A percentile compares a stretch with the other conserved stretches of the same genome.
Evolutionary conservation across 2,329 filamentous ascomycete genomes (phyloP).

Genomic region (Fusarium stilboides): DNA sequence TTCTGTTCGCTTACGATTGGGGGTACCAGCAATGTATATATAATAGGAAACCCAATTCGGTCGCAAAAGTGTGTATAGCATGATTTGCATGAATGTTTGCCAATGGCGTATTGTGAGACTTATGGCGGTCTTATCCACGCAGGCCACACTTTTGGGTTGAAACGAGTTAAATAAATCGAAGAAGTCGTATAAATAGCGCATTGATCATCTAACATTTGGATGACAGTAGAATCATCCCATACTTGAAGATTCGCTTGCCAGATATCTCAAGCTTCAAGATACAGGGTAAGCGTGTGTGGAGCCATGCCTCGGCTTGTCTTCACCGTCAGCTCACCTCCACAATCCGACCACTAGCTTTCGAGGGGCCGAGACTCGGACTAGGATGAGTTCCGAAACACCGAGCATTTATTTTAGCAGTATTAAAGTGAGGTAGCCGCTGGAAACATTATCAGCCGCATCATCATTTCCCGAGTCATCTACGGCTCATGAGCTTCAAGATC

Average conservation of each 20-base stretch:
- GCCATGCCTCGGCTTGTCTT: slow-evolving; percentile 6
- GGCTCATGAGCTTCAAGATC: slow-evolving; percentile 4
- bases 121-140: no score
- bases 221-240: no score
- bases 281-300: slow-evolving; percentile 18
- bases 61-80: background rate
- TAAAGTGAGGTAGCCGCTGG: background rate
- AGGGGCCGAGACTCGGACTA: slow-evolving; percentile 7
- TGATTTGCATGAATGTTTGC: background rate
- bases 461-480: slow-evolving; percentile 2
- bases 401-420: background rate
- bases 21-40: background rate
- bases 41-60: no score
- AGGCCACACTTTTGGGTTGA: no score
- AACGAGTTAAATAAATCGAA: no score
- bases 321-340: slow-evolving; percentile 12
- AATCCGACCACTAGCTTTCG: background rate
- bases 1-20: background rate
- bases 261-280: background rate
- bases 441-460: background rate
- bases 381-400: slow-evolving; percentile 11
- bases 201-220: no score
- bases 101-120: no score
- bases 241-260: background rate
- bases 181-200: no score